A percentile compares a stretch with the other conserved stretches of the same genome.
phyloP scores from a whole-genome alignment of 2,329 filamentous ascomycete genomes.

The Phyllosticta citribraziliensis region DNA sequence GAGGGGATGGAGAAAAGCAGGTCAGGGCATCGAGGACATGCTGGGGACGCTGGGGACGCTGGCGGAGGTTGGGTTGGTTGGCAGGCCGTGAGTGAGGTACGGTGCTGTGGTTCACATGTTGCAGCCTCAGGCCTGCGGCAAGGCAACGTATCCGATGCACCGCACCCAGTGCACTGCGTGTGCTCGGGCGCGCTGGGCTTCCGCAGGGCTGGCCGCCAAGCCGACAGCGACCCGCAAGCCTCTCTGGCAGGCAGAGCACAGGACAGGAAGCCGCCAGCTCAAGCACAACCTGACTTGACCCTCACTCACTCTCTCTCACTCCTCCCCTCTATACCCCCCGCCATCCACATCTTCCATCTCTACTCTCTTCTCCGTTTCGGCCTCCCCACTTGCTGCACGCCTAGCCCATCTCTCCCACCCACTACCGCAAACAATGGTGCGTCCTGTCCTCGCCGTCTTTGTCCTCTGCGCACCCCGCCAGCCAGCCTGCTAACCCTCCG shows the following conservation, averaged over 20 bases:
- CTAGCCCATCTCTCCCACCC: neutral
- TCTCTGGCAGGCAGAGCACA: neutral
- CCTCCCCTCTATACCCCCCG: neutral
- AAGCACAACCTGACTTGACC: neutral
- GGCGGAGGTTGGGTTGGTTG: slow-evolving; percentile 3
- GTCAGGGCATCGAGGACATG: slow-evolving; percentile 6
- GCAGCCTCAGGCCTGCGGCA: neutral
- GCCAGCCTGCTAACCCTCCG: slow-evolving; percentile 2
- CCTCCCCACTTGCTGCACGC: neutral
- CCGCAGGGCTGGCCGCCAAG: slow-evolving; percentile 10
- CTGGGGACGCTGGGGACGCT: neutral
- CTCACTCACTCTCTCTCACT: neutral
- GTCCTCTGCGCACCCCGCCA: slow-evolving; percentile 16
- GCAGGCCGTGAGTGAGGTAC: too few species aligned
- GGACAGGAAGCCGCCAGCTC: neutral
- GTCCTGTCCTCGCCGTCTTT: slow-evolving; percentile 25
- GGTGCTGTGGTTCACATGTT: slow-evolving; percentile 9
- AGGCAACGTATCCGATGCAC: too few species aligned
- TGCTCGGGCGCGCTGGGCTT: neutral
- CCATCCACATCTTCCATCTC: neutral
- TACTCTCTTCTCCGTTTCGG: neutral
- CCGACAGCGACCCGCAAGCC: neutral
- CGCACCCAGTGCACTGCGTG: neutral
- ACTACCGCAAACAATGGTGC: slow-evolving; percentile 23
- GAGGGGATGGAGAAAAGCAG: slow-evolving; percentile 3